These are phyloP conservation scores for Cavenderia fasciculata DNA, from an alignment of 78 protist genomes.

Conservation along the genomic window DNA sequence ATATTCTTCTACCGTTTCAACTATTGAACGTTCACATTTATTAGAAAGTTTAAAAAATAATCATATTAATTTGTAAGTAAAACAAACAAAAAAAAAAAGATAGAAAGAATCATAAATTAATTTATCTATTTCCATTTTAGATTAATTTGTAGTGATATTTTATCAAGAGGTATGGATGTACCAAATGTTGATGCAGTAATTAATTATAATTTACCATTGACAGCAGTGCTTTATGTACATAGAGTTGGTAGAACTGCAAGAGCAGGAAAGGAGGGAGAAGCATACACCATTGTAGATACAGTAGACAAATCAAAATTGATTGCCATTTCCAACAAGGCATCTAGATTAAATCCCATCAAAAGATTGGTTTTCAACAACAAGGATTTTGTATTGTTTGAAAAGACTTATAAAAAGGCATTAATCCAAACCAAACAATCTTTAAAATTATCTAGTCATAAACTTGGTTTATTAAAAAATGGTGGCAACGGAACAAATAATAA, in stretches of 20 bases:
- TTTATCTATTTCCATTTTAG: not conserved
- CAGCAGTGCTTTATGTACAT: constrained; percentile 95
- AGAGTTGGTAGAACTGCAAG: constrained; percentile 99
- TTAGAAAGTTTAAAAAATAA: constrained; percentile 18
- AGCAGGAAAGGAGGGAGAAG: constrained; percentile 93
- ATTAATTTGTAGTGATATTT: constrained; percentile 91
- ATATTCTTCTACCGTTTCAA: constrained; percentile 27
- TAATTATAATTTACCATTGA: constrained; percentile 96
- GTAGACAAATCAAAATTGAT: constrained; percentile 18
- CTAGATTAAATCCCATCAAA: constrained; percentile 21
- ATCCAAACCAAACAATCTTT: constrained; percentile 51
- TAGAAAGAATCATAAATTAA: too few relatives aligned
- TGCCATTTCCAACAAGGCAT: constrained; percentile 41
- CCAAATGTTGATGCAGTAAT: constrained; percentile 95
- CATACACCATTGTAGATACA: constrained; percentile 58
- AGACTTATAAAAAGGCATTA: constrained; percentile 11
- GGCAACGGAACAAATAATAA: not conserved
- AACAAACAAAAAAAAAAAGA: too few relatives aligned
- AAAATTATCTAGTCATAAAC: constrained; percentile 7
- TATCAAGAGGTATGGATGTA: constrained; percentile 98
- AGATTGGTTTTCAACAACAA: constrained; percentile 10
- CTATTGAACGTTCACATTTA: constrained; percentile 25
- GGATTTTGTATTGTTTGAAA: not conserved
- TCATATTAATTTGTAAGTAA: constrained; percentile 43
- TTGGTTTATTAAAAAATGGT: not conserved